Percentiles rank a stretch among this genome's conserved stretches.
phyloP scores from a whole-genome alignment of 2,329 filamentous ascomycete genomes.

The Monilinia polystroma region DNA sequence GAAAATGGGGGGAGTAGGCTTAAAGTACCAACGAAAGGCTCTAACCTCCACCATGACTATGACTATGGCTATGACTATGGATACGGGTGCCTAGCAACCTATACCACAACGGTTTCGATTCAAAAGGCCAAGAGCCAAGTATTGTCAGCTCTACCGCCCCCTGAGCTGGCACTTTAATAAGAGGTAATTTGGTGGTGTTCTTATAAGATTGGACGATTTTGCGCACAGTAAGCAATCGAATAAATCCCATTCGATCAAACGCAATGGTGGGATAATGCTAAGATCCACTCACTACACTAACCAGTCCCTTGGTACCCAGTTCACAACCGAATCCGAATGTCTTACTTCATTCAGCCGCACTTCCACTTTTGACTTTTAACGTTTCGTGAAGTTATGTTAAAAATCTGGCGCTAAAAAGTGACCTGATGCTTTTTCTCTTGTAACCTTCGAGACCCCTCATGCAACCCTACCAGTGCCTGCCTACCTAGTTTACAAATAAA shows the following conservation, averaged over 20 bases:
- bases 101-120: neutral
- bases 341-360: conserved; percentile 6
- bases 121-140: neutral
- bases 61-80: too few species aligned
- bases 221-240: neutral
- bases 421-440: neutral
- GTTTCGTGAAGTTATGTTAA: neutral
- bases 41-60: neutral
- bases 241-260: neutral
- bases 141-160: neutral
- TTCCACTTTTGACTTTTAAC: neutral
- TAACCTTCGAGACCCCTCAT: neutral
- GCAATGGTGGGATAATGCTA: conserved; percentile 4
- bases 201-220: neutral
- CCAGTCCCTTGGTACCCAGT: too few species aligned
- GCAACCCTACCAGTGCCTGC: too few species aligned
- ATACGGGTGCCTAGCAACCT: conserved; percentile 15
- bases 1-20: neutral
- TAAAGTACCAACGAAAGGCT: neutral
- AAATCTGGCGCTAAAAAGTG: neutral
- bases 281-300: neutral
- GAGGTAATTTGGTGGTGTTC: neutral
- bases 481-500: too few species aligned
- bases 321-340: neutral
- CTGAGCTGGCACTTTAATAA: neutral